Evolutionary conservation across 805 yeast genomes (phyloP).

Genomic region (Suhomyces sp.): DNA sequence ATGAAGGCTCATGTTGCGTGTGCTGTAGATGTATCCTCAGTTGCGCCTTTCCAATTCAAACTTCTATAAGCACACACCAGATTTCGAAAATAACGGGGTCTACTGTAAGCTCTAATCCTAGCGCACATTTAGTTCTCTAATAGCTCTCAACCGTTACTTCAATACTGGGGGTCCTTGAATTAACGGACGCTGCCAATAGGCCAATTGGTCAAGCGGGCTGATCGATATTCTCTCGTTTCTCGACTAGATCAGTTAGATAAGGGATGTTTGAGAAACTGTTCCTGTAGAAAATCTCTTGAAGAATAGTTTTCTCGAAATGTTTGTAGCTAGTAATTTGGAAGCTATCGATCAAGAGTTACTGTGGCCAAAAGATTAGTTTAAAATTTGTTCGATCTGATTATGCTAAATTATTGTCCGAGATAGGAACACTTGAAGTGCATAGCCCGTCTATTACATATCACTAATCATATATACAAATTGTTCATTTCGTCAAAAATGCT

Average conservation of each 20-base stretch:
- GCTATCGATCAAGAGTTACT: background rate
- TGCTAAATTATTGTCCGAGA: background rate
- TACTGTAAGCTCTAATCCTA: background rate
- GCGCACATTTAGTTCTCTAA: background rate
- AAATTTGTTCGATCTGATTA: background rate
- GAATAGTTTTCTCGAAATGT: too few relatives aligned
- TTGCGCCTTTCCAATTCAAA: background rate
- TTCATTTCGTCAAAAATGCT: slow-evolving; percentile 5
- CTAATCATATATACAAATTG: background rate
- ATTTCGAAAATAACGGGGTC: background rate
- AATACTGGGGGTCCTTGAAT: too few relatives aligned
- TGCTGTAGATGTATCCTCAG: background rate
- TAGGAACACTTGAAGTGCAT: background rate
- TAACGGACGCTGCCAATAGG: too few relatives aligned
- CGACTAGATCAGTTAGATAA: too few relatives aligned
- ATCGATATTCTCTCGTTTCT: too few relatives aligned
- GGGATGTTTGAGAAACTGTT: too few relatives aligned
- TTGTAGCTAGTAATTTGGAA: too few relatives aligned
- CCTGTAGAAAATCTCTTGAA: too few relatives aligned
- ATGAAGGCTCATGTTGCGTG: background rate
- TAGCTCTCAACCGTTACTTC: background rate
- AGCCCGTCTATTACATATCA: background rate
- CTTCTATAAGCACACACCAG: background rate
- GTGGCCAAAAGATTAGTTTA: background rate
- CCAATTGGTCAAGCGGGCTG: too few relatives aligned